Evolutionary conservation across 768 basidiomycete species (phyloP), one percentile per base, ranked within the genome.

Genomic region (Phlebiopsis gigantea): DNA sequence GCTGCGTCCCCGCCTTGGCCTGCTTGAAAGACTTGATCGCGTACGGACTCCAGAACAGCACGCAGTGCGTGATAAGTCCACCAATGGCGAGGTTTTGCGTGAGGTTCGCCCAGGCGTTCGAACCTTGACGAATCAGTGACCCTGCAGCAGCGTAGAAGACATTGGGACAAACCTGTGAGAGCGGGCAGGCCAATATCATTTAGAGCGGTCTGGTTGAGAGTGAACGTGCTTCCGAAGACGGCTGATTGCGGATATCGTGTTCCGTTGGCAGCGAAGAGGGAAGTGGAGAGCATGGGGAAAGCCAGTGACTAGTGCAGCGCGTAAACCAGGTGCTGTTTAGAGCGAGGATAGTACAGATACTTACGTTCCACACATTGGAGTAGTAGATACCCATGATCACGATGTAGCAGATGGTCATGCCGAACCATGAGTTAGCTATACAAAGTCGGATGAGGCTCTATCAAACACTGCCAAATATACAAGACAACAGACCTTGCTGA

Each of bases 251-350:
- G 63, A 62, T 84, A 87, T 17, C 76, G 61, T 0, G 77, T 77
- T 15, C 84, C 83, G 60, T 84, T 79, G 1, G 72, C 63, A 4
- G 76, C 73, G 65, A 83, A 84, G 6, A 85, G 75, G 0, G 80
- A 77, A 0, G 80, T 79, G 0, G 84, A 83, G 28, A 87, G 67
- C 77, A 87, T 82, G 0, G 83, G 84, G 62, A 81, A 81, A 1
- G 67, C 64, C 56, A 74, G 68, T 2, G 81, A 79, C 81, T 83
- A 55, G 1, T 19, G 9, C 34, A 39, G 17, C 34, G 34, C 8
- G 8, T 39, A 2, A 49, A 9, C n/a, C 9, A 10, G 2, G 12
- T 15, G 19, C 28, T 2, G 28, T 8, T 10, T 39, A 9, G 17
- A 39, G 34, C 34, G 34, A 17, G 3, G 2, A 14, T 19, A 46